Evolutionary conservation across 352 stramenopile species (phyloP).

Genomic region (Phytophthora chlamydospora): DNA sequence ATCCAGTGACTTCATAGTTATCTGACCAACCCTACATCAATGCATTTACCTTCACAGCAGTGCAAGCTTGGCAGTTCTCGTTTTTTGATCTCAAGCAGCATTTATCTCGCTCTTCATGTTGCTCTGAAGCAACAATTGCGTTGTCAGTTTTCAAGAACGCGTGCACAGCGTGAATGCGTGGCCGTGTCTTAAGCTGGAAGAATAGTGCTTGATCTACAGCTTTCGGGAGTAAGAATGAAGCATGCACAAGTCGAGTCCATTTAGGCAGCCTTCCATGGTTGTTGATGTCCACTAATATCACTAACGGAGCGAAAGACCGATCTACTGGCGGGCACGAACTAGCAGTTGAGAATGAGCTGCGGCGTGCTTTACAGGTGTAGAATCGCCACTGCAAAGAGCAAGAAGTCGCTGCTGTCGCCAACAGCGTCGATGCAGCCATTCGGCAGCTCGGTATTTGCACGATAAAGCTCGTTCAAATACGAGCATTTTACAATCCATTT

Average conservation of each 20-base stretch:
- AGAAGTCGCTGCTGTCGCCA: conserved; percentile 44
- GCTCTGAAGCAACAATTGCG: conserved; percentile 47
- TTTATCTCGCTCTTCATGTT: conserved; percentile 54
- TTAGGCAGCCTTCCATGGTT: conserved; percentile 23
- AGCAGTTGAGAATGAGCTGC: conserved; percentile 66
- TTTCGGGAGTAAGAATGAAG: conserved; percentile 46
- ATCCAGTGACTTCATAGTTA: conserved; percentile 91
- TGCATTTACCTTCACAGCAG: not conserved
- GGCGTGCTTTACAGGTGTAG: conserved; percentile 61
- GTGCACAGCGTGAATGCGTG: conserved; percentile 64
- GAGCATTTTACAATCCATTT: conserved; percentile 69
- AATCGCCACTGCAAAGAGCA: conserved; percentile 74
- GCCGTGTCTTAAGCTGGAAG: conserved; percentile 66
- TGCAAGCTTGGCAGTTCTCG: conserved; percentile 50
- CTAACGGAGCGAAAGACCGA: conserved; percentile 6
- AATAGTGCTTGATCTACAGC: conserved; percentile 45
- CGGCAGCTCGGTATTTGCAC: conserved; percentile 52
- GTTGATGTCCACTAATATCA: conserved; percentile 21
- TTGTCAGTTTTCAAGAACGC: conserved; percentile 46
- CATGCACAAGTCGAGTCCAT: conserved; percentile 29
- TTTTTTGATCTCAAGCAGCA: conserved; percentile 55
- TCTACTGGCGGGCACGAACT: too few relatives aligned
- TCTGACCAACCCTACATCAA: conserved; percentile 63
- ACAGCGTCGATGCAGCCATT: conserved; percentile 3
- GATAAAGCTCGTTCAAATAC: conserved; percentile 83